Conservation (phyloP, 2,329 filamentous ascomycete genomes). For the Metarhizium humberi region DNA sequence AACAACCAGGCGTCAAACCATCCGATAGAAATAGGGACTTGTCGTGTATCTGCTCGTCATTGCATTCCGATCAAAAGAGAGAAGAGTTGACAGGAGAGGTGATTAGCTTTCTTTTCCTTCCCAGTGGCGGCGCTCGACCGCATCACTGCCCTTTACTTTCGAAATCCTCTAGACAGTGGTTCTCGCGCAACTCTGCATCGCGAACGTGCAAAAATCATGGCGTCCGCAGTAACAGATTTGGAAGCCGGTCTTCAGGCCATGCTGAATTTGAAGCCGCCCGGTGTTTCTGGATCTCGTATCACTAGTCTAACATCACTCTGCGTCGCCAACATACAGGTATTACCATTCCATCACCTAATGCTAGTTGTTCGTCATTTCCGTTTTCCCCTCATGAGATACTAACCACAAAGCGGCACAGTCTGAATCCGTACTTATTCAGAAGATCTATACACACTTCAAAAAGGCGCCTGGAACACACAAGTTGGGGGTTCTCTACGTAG, state of each 20-base stretch:
- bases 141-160: neutral
- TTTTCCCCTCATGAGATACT: slow-evolving; percentile 9
- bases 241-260: slow-evolving; percentile 86
- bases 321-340: slow-evolving; percentile 82
- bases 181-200: slow-evolving; percentile 2
- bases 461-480: slow-evolving; percentile 93
- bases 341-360: slow-evolving; percentile 6
- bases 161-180: neutral
- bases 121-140: neutral
- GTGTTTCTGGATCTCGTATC: slow-evolving; percentile 90
- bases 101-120: neutral
- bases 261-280: slow-evolving; percentile 82
- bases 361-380: neutral
- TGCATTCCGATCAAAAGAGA: neutral
- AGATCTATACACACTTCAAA: slow-evolving; percentile 95
- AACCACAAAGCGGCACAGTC: slow-evolving; percentile 46
- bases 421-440: slow-evolving; percentile 90
- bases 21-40: neutral
- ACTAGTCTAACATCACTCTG: slow-evolving; percentile 78
- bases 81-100: neutral
- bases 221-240: slow-evolving; percentile 81
- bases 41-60: neutral
- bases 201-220: slow-evolving; percentile 38
- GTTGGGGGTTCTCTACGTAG: slow-evolving; percentile 96
- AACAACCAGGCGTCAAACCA: neutral